These are phyloP conservation scores for Nigrograna mackinnonii DNA, from an alignment of 2,329 filamentous ascomycete species.

Conservation along the genomic window DNA sequence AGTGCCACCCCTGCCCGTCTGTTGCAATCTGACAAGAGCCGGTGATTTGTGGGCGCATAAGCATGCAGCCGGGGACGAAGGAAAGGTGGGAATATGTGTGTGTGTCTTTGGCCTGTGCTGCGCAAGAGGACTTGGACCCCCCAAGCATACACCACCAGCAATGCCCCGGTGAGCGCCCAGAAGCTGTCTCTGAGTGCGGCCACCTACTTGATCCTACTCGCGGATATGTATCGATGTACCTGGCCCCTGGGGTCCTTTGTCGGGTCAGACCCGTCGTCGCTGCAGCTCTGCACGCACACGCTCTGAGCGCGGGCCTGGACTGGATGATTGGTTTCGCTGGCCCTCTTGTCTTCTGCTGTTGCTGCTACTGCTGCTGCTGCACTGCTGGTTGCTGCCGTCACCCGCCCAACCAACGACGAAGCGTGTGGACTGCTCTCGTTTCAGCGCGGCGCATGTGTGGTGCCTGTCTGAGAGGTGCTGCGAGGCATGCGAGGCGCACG, in stretches of 20 bases:
- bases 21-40: conserved; percentile 32
- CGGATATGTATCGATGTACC: too few species aligned
- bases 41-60: conserved; percentile 33
- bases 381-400: neutral
- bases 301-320: too few species aligned
- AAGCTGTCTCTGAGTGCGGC: too few species aligned
- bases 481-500: conserved; percentile 24
- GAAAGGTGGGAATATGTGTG: too few species aligned
- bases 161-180: too few species aligned
- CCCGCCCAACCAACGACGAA: neutral
- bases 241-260: conserved; percentile 26
- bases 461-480: neutral
- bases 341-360: neutral
- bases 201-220: too few species aligned
- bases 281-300: too few species aligned
- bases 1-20: conserved; percentile 25
- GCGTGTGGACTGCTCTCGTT: neutral
- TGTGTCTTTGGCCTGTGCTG: too few species aligned
- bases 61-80: too few species aligned
- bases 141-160: conserved; percentile 20
- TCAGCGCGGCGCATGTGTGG: neutral
- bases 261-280: conserved; percentile 16
- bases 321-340: too few species aligned
- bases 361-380: neutral
- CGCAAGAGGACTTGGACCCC: too few species aligned